Percentiles rank a stretch among this genome's conserved stretches.
These are phyloP conservation scores for Thecamonas trahens DNA, from an alignment of 78 protist species.

Conservation along the genomic window DNA sequence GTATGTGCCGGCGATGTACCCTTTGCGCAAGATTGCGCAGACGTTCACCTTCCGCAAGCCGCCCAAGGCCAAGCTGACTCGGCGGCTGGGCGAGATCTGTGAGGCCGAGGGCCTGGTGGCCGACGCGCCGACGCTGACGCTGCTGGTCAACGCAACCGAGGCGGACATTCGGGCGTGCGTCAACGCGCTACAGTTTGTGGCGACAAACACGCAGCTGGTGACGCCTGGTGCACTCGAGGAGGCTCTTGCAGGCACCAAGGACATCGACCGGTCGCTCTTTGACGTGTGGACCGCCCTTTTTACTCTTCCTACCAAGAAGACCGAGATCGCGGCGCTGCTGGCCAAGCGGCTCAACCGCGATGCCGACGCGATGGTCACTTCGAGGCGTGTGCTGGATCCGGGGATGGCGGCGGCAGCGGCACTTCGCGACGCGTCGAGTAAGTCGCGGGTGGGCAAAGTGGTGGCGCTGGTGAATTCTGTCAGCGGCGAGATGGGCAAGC, in stretches of 20 bases:
- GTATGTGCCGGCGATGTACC: constrained; percentile 8
- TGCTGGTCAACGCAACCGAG: background rate
- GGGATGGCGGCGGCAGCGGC: no score
- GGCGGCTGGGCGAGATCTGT: background rate
- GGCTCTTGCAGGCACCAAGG: background rate
- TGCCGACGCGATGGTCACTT: background rate
- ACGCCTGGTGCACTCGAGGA: background rate
- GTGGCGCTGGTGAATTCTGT: background rate
- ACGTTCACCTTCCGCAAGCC: background rate
- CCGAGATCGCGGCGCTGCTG: no score
- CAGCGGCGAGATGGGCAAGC: background rate
- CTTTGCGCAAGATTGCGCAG: background rate
- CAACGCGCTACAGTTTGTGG: background rate
- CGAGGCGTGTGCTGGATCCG: no score
- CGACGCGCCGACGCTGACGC: background rate
- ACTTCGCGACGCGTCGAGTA: no score
- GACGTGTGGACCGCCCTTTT: no score
- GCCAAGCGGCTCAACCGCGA: background rate
- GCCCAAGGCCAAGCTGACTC: background rate
- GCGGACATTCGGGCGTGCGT: background rate
- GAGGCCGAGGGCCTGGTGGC: background rate
- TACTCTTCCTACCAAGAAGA: no score
- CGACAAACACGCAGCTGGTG: background rate
- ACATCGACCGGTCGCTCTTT: background rate
- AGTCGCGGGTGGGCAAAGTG: background rate